Percentiles rank a stretch among this genome's conserved stretches.
Conservation (phyloP, 192 early-diverging fungal genomes). For the Podochytrium sp. region DNA sequence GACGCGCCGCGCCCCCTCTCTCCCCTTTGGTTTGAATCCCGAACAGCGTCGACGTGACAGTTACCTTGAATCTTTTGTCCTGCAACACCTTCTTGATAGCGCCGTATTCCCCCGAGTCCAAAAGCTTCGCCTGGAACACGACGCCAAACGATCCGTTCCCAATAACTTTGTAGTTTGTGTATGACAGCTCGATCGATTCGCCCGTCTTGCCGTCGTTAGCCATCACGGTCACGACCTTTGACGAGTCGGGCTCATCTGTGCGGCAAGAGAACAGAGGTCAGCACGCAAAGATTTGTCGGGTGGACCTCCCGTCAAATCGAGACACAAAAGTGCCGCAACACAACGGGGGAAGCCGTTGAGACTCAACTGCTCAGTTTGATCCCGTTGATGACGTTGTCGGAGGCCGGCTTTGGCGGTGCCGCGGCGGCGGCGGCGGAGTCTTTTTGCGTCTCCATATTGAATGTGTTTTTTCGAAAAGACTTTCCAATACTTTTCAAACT, state of each 20-base stretch:
- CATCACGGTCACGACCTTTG: constrained; percentile 60
- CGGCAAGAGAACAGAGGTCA: not conserved
- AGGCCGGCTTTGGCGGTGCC: not conserved
- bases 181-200: constrained; percentile 86
- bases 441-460: too few species aligned
- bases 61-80: constrained; percentile 97
- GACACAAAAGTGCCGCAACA: not conserved
- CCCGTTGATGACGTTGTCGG: constrained; percentile 55
- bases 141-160: constrained; percentile 99
- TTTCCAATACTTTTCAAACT: too few species aligned
- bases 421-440: constrained; percentile 17
- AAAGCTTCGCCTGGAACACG: constrained; percentile 92
- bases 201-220: constrained; percentile 90
- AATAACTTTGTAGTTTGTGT: constrained; percentile 91
- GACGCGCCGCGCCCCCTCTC: too few species aligned
- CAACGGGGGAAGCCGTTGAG: not conserved
- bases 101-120: constrained; percentile 75
- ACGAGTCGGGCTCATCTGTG: constrained; percentile 33
- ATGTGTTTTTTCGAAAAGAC: too few species aligned
- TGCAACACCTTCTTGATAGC: constrained; percentile 99
- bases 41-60: too few species aligned
- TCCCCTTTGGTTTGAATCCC: too few species aligned
- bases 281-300: not conserved
- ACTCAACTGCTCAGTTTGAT: constrained; percentile 53
- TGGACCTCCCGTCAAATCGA: not conserved